phyloP scores from a whole-genome alignment of 768 basidiomycete genomes.

The Leccinum incarnatum region DNA sequence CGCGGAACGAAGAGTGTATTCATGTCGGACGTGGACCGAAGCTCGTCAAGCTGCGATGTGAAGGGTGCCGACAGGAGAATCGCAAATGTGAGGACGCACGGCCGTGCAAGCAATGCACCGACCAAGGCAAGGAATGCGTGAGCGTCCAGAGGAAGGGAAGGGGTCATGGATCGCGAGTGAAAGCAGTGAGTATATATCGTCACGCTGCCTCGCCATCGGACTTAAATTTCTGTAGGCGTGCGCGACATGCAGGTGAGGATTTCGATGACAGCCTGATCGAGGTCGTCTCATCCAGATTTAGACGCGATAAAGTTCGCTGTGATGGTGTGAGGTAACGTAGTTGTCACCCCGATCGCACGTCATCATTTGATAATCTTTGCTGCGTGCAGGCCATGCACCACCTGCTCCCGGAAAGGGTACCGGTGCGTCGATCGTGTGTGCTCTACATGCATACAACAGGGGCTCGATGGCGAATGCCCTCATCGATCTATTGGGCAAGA shows the following conservation, averaged over 20 bases:
- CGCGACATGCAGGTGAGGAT: slow-evolving; percentile 53
- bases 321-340: slow-evolving; percentile 50
- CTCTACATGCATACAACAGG: slow-evolving; percentile 42
- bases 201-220: slow-evolving; percentile 4
- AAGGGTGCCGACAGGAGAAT: slow-evolving; percentile 53
- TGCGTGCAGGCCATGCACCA: slow-evolving; percentile 44
- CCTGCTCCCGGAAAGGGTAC: slow-evolving; percentile 49
- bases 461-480: slow-evolving; percentile 43
- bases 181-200: slow-evolving; percentile 45
- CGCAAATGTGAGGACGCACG: slow-evolving; percentile 58
- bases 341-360: slow-evolving; percentile 1
- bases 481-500: slow-evolving; percentile 34
- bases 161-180: slow-evolving; percentile 60
- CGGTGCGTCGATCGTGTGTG: slow-evolving; percentile 53
- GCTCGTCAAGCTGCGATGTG: slow-evolving; percentile 57
- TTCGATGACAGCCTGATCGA: slow-evolving; percentile 5
- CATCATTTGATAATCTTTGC: slow-evolving; percentile 4
- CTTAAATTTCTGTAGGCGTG: slow-evolving; percentile 46
- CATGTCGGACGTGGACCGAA: slow-evolving; percentile 57
- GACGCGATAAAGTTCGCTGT: slow-evolving; percentile 63
- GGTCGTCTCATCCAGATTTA: slow-evolving; percentile 26
- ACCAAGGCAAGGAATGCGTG: slow-evolving; percentile 46
- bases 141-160: slow-evolving; percentile 49
- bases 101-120: slow-evolving; percentile 53
- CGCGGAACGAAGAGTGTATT: slow-evolving; percentile 52